Evolutionary conservation across 345 rosid genomes (phyloP).

Genomic region (Heritiera littoralis): DNA sequence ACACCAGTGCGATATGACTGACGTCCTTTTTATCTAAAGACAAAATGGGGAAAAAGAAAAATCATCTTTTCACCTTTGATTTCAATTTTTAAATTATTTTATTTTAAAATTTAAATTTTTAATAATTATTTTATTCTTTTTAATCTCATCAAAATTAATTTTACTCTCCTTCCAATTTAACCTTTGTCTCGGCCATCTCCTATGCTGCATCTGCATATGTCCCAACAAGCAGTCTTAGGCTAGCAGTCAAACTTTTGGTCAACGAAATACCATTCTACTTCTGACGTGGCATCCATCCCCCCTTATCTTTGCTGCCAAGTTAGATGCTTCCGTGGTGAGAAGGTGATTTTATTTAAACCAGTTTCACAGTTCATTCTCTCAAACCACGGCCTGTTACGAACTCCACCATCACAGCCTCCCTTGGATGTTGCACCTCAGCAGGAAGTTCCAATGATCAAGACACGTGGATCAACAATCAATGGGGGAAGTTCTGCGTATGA

Average conservation of each 20-base stretch:
- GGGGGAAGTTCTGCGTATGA: neutral
- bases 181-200: too few relatives aligned
- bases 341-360: neutral
- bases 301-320: neutral
- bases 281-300: constrained; percentile 13
- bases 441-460: neutral
- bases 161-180: too few relatives aligned
- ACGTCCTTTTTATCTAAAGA: too few relatives aligned
- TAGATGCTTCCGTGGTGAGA: constrained; percentile 9
- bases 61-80: too few relatives aligned
- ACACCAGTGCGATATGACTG: too few relatives aligned
- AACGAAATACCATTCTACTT: constrained; percentile 15
- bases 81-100: too few relatives aligned
- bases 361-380: neutral
- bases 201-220: too few relatives aligned
- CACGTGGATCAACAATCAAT: neutral
- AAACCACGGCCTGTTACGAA: constrained; percentile 1
- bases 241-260: neutral
- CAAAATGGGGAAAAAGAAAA: too few relatives aligned
- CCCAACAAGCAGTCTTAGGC: constrained; percentile 13
- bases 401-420: neutral
- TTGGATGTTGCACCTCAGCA: neutral
- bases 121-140: too few relatives aligned
- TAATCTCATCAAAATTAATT: too few relatives aligned
- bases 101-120: too few relatives aligned